These are phyloP conservation scores for Mycena leptocephala DNA, from an alignment of 768 basidiomycete genomes.

Conservation along the genomic window DNA sequence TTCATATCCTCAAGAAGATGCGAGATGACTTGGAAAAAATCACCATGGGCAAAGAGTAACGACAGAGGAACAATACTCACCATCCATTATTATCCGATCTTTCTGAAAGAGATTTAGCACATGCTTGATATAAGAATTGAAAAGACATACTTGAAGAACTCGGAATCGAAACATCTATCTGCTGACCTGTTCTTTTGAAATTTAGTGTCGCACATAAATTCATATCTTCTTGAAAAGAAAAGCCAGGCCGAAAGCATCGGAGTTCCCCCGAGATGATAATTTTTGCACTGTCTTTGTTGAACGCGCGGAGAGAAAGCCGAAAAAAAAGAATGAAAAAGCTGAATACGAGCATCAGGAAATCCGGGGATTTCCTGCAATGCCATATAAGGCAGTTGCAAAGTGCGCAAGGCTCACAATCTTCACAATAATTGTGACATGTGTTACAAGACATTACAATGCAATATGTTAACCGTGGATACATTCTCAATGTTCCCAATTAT, in stretches of 20 bases:
- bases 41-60: not conserved
- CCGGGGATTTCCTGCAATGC: no score
- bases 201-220: conserved; percentile 46
- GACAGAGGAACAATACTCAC: not conserved
- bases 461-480: no score
- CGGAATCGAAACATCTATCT: conserved; percentile 49
- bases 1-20: conserved; percentile 44
- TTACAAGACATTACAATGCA: no score
- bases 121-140: not conserved
- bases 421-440: no score
- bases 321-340: not conserved
- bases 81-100: conserved; percentile 17
- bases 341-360: no score
- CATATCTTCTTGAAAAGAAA: conserved; percentile 49
- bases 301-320: not conserved
- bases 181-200: conserved; percentile 42
- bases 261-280: conserved; percentile 42
- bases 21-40: conserved; percentile 38
- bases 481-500: no score
- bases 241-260: conserved; percentile 49
- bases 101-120: conserved; percentile 22
- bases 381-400: no score
- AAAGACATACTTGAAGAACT: conserved; percentile 45
- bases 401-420: no score
- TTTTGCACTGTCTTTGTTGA: not conserved